phyloP scores from a whole-genome alignment of 345 rosid genomes.

The Chamaenerion angustifolium region DNA sequence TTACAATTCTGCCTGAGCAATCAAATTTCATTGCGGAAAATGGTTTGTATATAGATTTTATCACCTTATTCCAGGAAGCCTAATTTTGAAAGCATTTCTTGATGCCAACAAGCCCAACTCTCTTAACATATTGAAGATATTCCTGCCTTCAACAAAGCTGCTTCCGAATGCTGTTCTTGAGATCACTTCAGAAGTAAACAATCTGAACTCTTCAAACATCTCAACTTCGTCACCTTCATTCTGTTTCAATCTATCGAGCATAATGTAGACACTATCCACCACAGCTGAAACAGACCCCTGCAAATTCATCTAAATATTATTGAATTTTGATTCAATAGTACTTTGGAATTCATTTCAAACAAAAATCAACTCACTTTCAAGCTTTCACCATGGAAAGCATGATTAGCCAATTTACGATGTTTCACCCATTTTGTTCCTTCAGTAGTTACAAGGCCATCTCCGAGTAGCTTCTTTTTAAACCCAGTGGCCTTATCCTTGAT shows the following conservation, averaged over 20 bases:
- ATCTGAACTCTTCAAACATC: conserved; percentile 20
- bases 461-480: conserved; percentile 11
- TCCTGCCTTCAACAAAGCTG: conserved; percentile 27
- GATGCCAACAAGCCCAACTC: conserved; percentile 6
- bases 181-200: conserved; percentile 33
- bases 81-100: conserved; percentile 9
- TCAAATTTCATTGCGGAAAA: background rate
- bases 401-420: conserved; percentile 29
- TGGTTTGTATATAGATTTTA: background rate
- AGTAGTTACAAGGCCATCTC: conserved; percentile 24
- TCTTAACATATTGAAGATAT: conserved; percentile 21
- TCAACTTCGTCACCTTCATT: conserved; percentile 25
- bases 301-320: background rate
- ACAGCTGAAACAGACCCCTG: conserved; percentile 25
- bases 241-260: conserved; percentile 32
- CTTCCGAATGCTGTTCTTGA: conserved; percentile 43
- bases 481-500: background rate
- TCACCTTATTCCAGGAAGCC: conserved; percentile 22
- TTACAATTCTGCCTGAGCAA: background rate
- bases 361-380: conserved; percentile 19
- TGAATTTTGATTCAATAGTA: background rate
- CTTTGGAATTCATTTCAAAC: background rate
- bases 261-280: conserved; percentile 21
- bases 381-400: conserved; percentile 33
- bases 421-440: conserved; percentile 29